Evolutionary conservation across 1,284 basidiomycete genomes (phyloP).

Genomic region (Sanghuangporus baumii): DNA sequence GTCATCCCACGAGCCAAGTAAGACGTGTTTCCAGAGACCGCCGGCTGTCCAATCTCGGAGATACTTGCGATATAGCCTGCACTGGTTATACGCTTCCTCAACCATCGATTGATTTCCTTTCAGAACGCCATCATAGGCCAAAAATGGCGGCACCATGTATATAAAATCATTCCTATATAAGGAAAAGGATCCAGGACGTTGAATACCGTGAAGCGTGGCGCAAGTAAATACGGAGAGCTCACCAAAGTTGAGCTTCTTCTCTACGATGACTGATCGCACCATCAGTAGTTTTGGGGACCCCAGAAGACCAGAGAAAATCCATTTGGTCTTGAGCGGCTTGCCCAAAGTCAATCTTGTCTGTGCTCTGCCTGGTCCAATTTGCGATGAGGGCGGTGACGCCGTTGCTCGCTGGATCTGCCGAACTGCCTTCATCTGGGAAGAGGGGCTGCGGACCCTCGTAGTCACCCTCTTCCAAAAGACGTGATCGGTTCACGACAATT

Average conservation of each 20-base stretch:
- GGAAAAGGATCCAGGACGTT: background rate
- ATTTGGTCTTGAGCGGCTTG: slow-evolving; percentile 69
- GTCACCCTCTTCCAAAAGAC: slow-evolving; percentile 30
- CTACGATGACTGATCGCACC: slow-evolving; percentile 81
- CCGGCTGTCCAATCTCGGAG: slow-evolving; percentile 43
- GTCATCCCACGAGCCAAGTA: slow-evolving; percentile 49
- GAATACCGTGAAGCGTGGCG: too few relatives aligned
- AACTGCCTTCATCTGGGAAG: slow-evolving; percentile 54
- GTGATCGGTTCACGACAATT: slow-evolving; percentile 43
- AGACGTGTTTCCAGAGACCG: slow-evolving; percentile 70
- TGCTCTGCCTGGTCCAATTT: slow-evolving; percentile 55
- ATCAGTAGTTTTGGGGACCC: slow-evolving; percentile 61
- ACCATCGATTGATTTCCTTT: slow-evolving; percentile 66
- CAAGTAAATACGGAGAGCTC: background rate
- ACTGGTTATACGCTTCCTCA: slow-evolving; percentile 71
- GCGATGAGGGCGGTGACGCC: slow-evolving; percentile 78
- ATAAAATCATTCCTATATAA: slow-evolving; percentile 50
- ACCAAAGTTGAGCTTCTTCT: slow-evolving; percentile 64
- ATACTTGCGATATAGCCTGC: slow-evolving; percentile 70
- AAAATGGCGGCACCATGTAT: slow-evolving; percentile 90
- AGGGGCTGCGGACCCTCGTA: slow-evolving; percentile 45
- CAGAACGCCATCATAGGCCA: slow-evolving; percentile 82
- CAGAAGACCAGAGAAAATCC: slow-evolving; percentile 52
- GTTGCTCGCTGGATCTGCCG: slow-evolving; percentile 78
- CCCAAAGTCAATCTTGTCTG: slow-evolving; percentile 49